phyloP scores from a whole-genome alignment of 1,284 basidiomycete species.

The Pseudozyma sp. region DNA sequence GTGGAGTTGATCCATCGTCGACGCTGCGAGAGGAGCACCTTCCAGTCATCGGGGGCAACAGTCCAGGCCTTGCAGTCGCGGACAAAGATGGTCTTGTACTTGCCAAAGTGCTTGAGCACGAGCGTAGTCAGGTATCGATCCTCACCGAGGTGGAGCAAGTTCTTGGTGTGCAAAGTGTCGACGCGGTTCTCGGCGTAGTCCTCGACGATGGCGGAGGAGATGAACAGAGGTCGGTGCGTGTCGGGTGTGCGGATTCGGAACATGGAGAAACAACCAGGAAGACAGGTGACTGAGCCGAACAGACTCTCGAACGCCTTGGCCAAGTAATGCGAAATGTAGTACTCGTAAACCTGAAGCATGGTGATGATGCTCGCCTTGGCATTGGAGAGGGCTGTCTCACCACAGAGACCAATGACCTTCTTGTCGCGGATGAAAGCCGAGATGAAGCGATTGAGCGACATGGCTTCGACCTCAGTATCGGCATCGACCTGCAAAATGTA shows the following conservation, averaged over 20 bases:
- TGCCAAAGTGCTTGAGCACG: constrained; percentile 77
- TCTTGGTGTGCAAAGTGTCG: constrained; percentile 90
- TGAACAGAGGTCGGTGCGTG: constrained; percentile 69
- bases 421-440: constrained; percentile 89
- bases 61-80: constrained; percentile 85
- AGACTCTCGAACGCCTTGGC: constrained; percentile 97
- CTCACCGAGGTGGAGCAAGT: constrained; percentile 94
- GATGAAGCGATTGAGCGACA: constrained; percentile 87
- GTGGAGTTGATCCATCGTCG: constrained; percentile 99
- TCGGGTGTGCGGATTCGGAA: constrained; percentile 67
- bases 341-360: constrained; percentile 87
- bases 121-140: constrained; percentile 97
- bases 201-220: constrained; percentile 85
- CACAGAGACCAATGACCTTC: constrained; percentile 91
- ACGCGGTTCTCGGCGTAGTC: constrained; percentile 97
- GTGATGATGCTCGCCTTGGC: constrained; percentile 93
- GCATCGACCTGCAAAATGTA: constrained; percentile 97
- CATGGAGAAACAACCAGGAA: constrained; percentile 76
- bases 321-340: constrained; percentile 76
- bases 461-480: constrained; percentile 86
- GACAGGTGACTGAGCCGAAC: constrained; percentile 97
- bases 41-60: constrained; percentile 78
- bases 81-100: constrained; percentile 87
- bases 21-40: constrained; percentile 93
- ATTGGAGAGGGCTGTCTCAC: constrained; percentile 89